phyloP scores from a whole-genome alignment of 73 alveolate species.

The Symbiodinium pilosum region DNA sequence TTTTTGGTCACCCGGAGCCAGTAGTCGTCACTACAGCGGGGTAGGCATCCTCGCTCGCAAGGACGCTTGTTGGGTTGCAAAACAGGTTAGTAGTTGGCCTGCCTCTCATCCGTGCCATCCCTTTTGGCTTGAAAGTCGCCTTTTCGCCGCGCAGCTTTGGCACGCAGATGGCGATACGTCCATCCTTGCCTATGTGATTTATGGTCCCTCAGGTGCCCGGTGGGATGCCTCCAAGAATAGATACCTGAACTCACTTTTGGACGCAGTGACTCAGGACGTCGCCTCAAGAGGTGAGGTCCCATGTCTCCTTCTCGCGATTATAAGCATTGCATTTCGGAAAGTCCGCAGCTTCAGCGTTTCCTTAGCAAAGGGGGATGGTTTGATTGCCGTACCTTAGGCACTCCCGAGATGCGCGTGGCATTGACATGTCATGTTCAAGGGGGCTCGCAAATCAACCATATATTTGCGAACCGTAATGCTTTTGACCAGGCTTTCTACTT shows the following conservation, averaged over 20 bases:
- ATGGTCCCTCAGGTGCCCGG: neutral
- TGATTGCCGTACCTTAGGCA: neutral
- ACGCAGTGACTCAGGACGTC: neutral
- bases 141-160: neutral
- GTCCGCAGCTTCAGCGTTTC: neutral
- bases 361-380: neutral
- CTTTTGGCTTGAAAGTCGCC: neutral
- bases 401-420: neutral
- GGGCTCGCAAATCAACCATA: neutral
- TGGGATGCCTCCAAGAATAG: neutral
- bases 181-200: neutral
- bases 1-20: neutral
- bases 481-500: neutral
- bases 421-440: neutral
- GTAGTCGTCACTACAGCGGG: neutral
- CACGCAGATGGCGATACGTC: neutral
- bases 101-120: neutral
- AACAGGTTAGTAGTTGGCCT: neutral
- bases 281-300: neutral
- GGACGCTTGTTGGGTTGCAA: neutral
- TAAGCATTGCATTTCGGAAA: neutral
- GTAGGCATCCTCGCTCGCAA: neutral
- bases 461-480: neutral
- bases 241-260: neutral
- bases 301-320: neutral